These are phyloP conservation scores for Penicillium hordei DNA, from an alignment of 2,329 filamentous ascomycete species.

Conservation along the genomic window DNA sequence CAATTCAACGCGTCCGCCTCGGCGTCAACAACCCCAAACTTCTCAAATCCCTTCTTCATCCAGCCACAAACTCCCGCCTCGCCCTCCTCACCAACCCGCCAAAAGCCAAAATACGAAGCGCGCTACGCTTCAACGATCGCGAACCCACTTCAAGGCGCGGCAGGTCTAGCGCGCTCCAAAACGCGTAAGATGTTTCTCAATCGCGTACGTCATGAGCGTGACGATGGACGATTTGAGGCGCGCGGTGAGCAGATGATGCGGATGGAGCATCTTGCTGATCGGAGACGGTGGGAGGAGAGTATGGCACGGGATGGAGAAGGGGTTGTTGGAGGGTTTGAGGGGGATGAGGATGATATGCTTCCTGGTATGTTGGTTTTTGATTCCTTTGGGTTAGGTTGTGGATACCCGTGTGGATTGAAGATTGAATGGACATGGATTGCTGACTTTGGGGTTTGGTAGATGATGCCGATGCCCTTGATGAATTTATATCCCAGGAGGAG, in stretches of 20 bases:
- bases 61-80: neutral
- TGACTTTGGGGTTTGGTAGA: constrained; percentile 12
- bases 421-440: neutral
- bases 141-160: constrained; percentile 32
- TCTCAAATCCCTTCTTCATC: constrained; percentile 14
- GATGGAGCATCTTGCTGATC: constrained; percentile 43
- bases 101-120: constrained; percentile 32
- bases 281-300: constrained; percentile 40
- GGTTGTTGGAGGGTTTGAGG: constrained; percentile 20
- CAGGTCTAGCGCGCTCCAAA: constrained; percentile 33
- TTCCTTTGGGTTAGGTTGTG: neutral
- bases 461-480: constrained; percentile 36
- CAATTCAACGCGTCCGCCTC: neutral
- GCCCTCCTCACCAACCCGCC: constrained; percentile 15
- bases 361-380: constrained; percentile 23
- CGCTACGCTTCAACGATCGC: constrained; percentile 38
- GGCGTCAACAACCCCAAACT: constrained; percentile 8
- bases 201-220: constrained; percentile 42
- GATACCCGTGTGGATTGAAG: neutral
- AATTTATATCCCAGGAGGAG: constrained; percentile 38
- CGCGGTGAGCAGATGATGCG: constrained; percentile 46
- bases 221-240: constrained; percentile 39
- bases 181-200: constrained; percentile 44
- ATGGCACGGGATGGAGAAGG: constrained; percentile 37
- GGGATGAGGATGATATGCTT: constrained; percentile 28